These are phyloP conservation scores for Speleostelium caveatum DNA, from an alignment of 78 protist genomes.

Conservation along the genomic window DNA sequence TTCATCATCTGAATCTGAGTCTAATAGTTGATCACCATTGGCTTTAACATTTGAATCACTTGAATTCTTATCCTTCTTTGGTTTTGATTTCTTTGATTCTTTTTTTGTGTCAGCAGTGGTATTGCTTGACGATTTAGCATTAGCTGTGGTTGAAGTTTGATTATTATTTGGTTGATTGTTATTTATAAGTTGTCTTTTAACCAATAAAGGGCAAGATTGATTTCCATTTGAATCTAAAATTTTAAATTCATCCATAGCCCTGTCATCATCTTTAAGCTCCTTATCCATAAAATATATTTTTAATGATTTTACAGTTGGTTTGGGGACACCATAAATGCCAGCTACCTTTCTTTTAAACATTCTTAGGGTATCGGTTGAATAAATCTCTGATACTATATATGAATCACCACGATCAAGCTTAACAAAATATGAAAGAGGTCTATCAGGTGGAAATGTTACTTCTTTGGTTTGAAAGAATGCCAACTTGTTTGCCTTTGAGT, in stretches of 20 bases:
- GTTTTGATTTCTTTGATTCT: not conserved
- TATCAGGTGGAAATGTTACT: not conserved
- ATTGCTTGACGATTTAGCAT: not conserved
- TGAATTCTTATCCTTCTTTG: slow-evolving; percentile 8
- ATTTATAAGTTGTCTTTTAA: slow-evolving; percentile 5
- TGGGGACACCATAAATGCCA: slow-evolving; percentile 20
- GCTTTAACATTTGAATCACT: not conserved
- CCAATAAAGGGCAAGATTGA: slow-evolving; percentile 41
- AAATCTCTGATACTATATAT: slow-evolving; percentile 36
- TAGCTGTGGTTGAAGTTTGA: not conserved
- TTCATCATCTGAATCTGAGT: not conserved
- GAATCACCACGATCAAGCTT: slow-evolving; percentile 76
- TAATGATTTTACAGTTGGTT: slow-evolving; percentile 45
- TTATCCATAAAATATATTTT: slow-evolving; percentile 38
- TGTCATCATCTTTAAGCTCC: slow-evolving; percentile 69
- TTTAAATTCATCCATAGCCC: slow-evolving; percentile 48
- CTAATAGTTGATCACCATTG: not conserved
- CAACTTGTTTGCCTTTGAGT: not conserved
- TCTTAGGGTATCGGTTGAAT: slow-evolving; percentile 54
- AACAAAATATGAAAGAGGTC: slow-evolving; percentile 38
- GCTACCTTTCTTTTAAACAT: slow-evolving; percentile 67
- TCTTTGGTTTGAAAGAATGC: no score
- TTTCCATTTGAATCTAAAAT: slow-evolving; percentile 61
- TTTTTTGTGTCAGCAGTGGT: not conserved
- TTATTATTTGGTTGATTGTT: not conserved